Evolutionary conservation across 2,329 filamentous ascomycete species (phyloP), one percentile per base, ranked within the genome.

Genomic region (Grosmannia serpens): DNA sequence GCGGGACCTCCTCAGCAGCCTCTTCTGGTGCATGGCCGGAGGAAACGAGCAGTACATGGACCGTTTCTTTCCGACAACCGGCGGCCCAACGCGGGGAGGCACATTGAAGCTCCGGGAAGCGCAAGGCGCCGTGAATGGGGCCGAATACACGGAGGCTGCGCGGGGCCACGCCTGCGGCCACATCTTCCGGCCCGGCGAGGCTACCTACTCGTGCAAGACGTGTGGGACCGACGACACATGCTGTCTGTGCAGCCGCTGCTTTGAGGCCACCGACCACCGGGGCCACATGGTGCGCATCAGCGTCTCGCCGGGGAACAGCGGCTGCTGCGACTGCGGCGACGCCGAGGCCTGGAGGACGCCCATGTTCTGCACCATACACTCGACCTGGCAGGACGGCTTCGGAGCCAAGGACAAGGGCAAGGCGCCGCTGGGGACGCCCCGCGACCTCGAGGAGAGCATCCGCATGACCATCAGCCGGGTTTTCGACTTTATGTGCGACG

Each of bases 221-320:
- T 99, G 94, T 72, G 90, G 90, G 53, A 85, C 87, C 51, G 95
- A 99, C 71, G 92, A 96, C 64, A 97, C 94, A 0, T 97, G 92
- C 72, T 92, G 94, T 55, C 80, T 99, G 20, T 99, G 94, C 74
- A 90, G 89, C 67, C 86, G 87, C 64, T 99, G 94, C 74, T 99
- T 96, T 70, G 90, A 97, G 68, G 85, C 91, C 29, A 97, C 92
- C 46, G 92, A 99, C 68, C 94, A 99, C 71, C 87, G 89, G 13
- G 91, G 87, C 15, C 94, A 99, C 72, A 89, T 90, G 75, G 91
- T 97, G 58, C 87, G 88, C 67, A 90, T 99, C 60, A 88, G 61
- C 53, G 62, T 65, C 3, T 64, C 63, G 50, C 63, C 63, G 0
- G 65, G 64, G 31, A 66, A 65, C 58, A 66, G 64, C 53, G 65